These are phyloP conservation scores for Apostasia shenzhenica DNA, from an alignment of 106 monocot species.

Conservation along the genomic window DNA sequence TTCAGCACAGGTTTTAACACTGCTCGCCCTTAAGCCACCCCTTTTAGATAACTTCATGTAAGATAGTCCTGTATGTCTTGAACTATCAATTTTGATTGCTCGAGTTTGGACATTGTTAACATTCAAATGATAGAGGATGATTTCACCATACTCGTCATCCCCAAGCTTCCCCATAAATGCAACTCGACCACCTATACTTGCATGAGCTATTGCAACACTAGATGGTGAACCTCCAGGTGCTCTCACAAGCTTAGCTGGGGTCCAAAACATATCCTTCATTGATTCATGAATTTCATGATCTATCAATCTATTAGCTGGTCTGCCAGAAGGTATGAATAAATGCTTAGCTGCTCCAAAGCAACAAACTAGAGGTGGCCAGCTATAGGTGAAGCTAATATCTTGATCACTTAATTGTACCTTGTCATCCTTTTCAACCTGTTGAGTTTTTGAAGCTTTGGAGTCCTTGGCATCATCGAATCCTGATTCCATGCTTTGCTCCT, in stretches of 20 bases:
- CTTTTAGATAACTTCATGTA: conserved; percentile 63
- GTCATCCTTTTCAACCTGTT: conserved; percentile 12
- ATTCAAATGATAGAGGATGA: conserved; percentile 64
- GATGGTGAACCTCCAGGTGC: conserved; percentile 76
- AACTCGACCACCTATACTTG: conserved; percentile 65
- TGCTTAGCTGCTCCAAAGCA: conserved; percentile 84
- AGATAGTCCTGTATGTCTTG: conserved; percentile 54
- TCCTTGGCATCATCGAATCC: conserved; percentile 13
- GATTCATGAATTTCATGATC: conserved; percentile 65
- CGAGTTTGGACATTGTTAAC: conserved; percentile 66
- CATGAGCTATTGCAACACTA: conserved; percentile 73
- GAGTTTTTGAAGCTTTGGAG: background rate
- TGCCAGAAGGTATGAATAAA: conserved; percentile 80
- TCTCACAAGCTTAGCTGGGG: conserved; percentile 59
- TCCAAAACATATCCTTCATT: conserved; percentile 70
- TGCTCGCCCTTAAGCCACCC: conserved; percentile 42
- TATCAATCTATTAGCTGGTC: conserved; percentile 74
- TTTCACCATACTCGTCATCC: conserved; percentile 75
- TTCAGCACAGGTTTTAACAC: conserved; percentile 53
- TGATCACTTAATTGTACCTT: conserved; percentile 18
- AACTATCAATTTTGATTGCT: conserved; percentile 38
- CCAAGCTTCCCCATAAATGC: conserved; percentile 92
- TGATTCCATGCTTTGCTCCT: conserved; percentile 14
- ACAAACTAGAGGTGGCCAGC: conserved; percentile 78
- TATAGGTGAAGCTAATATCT: conserved; percentile 48